Base-by-base conservation (phyloP, 257 asterid species). In the Ilex asprella region DNA sequence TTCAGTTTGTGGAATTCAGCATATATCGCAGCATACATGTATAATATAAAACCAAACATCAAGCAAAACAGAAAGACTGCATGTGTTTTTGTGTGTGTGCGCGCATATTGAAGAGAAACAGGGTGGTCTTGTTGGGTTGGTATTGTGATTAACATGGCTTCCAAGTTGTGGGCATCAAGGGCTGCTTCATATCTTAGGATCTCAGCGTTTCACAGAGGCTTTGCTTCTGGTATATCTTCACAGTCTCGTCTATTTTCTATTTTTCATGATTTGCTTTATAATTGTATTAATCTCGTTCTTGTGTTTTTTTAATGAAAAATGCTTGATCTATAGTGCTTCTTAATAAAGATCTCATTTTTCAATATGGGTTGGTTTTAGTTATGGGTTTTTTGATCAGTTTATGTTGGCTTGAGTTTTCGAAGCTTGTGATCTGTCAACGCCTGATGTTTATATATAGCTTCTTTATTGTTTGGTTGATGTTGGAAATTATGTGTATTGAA, bases 181-280 rank as follows among this genome's bases (percentile, higher is more conserved):
- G 85, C 84, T 66, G 99, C 97, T 86, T 84, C 95, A 1, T 81
- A 68, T 73, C 83, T 91, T 27, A 81, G 75, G 94, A 84, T 91
- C 93, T 84, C 93, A 46, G 76, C 71, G 64, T 85, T 79, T 61
- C 71, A 67, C 78, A 77, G 97, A 75, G 95, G 89, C 62, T 88
- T 88, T 61, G 95, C 95, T 62, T 86, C 96, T 61, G 97, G 97
- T 88, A 73, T 35, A 35, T 35, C 52, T 30, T 60, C 58, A 31
- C 46, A 43, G 39, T 31, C 1, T 49, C 7, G n/a, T 35, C 2
- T 5, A 3, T 59, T 61, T 10, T 9, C 30, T 3, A 1, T 14
- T 56, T 63, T 29, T 39, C 46, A 44, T 41, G 39, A 32, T 60
- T 46, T 58, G 21, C 27, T 7, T 61, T 70, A 27, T 61, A 5